Percentiles rank a stretch among this genome's conserved stretches.
These are phyloP conservation scores for Penicillium bovifimosum DNA, from an alignment of 495 filamentous ascomycete genomes.

Conservation along the genomic window DNA sequence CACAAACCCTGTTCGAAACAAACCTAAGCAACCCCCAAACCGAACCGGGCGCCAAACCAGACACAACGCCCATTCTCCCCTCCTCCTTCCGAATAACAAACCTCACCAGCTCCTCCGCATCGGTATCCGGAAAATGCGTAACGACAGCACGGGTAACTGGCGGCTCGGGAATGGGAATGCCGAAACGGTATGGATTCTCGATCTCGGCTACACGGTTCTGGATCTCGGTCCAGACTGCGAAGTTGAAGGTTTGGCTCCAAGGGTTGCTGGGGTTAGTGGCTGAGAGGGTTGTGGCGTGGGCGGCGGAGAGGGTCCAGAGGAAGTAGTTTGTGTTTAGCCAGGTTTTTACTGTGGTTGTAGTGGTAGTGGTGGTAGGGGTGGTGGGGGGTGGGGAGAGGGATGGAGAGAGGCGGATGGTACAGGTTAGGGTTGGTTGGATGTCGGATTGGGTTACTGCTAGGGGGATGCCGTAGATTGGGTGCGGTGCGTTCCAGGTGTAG, in stretches of 20 bases:
- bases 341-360: not conserved
- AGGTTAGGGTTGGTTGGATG: not conserved
- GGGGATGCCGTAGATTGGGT: not conserved
- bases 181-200: not conserved
- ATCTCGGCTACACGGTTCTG: not conserved
- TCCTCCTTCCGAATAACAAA: not conserved
- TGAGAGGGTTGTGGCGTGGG: not conserved
- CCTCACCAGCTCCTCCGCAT: not conserved
- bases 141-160: not conserved
- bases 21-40: not conserved
- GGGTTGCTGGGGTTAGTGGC: not conserved
- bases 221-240: not conserved
- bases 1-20: not conserved
- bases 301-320: not conserved
- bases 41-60: not conserved
- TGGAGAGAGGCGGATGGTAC: not conserved
- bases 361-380: not conserved
- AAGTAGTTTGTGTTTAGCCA: constrained; percentile 4
- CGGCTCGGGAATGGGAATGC: not conserved
- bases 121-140: not conserved
- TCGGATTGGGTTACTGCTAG: not conserved
- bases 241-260: not conserved
- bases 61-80: not conserved
- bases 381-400: no score
- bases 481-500: not conserved